These are phyloP conservation scores for Debaryomyces coudertii DNA, from an alignment of 1,139 yeast genomes.

Conservation along the genomic window DNA sequence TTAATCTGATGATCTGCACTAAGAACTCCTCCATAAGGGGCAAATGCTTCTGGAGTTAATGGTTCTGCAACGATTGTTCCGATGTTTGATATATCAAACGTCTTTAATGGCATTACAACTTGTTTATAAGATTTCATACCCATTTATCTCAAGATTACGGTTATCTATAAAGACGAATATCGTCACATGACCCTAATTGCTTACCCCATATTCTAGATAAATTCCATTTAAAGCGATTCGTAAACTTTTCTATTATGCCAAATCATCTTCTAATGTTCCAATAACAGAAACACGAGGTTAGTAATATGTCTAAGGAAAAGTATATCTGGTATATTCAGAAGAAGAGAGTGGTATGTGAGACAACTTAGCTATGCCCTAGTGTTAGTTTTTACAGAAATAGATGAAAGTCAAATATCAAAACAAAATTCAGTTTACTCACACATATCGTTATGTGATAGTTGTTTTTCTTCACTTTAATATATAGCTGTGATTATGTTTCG, in stretches of 20 bases:
- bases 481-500: too few species aligned
- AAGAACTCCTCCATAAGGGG: slow-evolving; percentile 48
- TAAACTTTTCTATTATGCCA: neutral
- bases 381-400: too few species aligned
- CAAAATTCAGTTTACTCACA: too few species aligned
- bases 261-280: neutral
- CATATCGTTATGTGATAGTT: too few species aligned
- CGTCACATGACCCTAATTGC: neutral
- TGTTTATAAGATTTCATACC: neutral
- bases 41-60: slow-evolving; percentile 46
- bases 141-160: too few species aligned
- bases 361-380: too few species aligned
- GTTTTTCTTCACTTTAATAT: too few species aligned
- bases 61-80: slow-evolving; percentile 38
- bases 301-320: too few species aligned
- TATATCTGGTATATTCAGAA: too few species aligned
- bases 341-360: too few species aligned
- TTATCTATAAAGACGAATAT: neutral
- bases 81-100: slow-evolving; percentile 32
- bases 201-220: neutral
- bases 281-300: neutral
- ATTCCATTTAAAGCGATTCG: too few species aligned
- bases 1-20: slow-evolving; percentile 50
- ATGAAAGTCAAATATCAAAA: too few species aligned
- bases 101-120: slow-evolving; percentile 42